A percentile compares a stretch with the other conserved stretches of the same genome.
Evolutionary conservation across 192 early-diverging fungal genomes (phyloP).

Genomic region (Backusella tarrabulga): DNA sequence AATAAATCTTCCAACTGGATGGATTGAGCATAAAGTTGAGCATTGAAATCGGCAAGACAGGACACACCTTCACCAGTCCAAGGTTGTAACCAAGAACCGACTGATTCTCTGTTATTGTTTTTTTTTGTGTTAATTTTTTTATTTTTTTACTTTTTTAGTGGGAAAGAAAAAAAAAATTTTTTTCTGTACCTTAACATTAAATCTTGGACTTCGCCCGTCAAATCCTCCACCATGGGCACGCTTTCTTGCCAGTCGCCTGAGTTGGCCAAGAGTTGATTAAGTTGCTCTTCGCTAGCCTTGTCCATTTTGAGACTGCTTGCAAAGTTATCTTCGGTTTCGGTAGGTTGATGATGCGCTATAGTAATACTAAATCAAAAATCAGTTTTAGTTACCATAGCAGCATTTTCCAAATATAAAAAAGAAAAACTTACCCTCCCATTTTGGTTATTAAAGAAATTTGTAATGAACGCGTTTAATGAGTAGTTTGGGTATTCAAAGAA

Average conservation of each 20-base stretch:
- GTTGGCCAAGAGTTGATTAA: slow-evolving; percentile 11
- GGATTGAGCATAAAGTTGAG: slow-evolving; percentile 25
- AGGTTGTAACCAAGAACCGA: slow-evolving; percentile 28
- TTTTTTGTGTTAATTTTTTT: not conserved
- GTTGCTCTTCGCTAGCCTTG: slow-evolving; percentile 3
- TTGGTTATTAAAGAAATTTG: not conserved
- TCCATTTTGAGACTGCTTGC: not conserved
- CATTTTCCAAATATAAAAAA: not conserved
- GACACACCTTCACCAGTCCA: slow-evolving; percentile 7
- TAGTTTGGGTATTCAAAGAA: not conserved
- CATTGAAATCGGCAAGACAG: slow-evolving; percentile 18
- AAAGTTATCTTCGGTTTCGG: not conserved
- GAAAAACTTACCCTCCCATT: slow-evolving; percentile 1
- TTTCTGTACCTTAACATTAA: slow-evolving; percentile 31
- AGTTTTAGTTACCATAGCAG: not conserved
- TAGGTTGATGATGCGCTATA: slow-evolving; percentile 18
- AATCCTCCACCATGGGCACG: slow-evolving; percentile 25
- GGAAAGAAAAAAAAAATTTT: not conserved
- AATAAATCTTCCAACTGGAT: slow-evolving; percentile 30
- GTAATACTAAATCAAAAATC: slow-evolving; percentile 12
- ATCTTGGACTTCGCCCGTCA: slow-evolving; percentile 36
- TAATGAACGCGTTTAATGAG: not conserved
- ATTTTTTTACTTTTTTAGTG: not conserved
- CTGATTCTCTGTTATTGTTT: slow-evolving; percentile 23
- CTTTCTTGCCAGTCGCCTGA: slow-evolving; percentile 15